Conservation (phyloP, 2,329 filamentous ascomycete species). For the Stagonosporopsis rhizophila region DNA sequence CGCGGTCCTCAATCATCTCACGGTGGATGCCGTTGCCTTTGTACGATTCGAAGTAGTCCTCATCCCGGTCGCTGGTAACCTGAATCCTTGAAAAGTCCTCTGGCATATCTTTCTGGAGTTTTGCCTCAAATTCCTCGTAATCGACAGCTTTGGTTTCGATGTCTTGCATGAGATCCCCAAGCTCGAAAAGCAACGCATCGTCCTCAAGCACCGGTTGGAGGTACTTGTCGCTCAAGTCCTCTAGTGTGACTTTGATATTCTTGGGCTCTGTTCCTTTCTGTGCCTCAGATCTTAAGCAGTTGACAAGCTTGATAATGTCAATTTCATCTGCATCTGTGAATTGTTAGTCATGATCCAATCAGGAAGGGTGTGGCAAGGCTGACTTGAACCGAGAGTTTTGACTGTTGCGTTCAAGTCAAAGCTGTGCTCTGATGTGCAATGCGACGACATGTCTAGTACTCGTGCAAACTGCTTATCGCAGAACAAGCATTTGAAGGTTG, state of each 20-base stretch:
- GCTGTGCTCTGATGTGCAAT: slow-evolving; percentile 36
- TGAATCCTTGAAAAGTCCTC: slow-evolving; percentile 40
- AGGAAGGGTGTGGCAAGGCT: slow-evolving; percentile 23
- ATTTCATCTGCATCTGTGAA: slow-evolving; percentile 41
- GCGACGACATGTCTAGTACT: slow-evolving; percentile 37
- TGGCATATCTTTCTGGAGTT: slow-evolving; percentile 52
- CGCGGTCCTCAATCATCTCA: slow-evolving; percentile 89
- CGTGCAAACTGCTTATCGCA: slow-evolving; percentile 42
- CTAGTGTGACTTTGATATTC: slow-evolving; percentile 62
- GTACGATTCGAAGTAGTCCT: slow-evolving; percentile 70
- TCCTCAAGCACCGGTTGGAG: slow-evolving; percentile 86
- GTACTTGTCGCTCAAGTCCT: slow-evolving; percentile 75
- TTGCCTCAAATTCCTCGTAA: slow-evolving; percentile 46
- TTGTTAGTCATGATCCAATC: slow-evolving; percentile 28
- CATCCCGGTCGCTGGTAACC: slow-evolving; percentile 57
- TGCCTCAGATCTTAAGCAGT: slow-evolving; percentile 56
- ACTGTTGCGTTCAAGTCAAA: slow-evolving; percentile 39
- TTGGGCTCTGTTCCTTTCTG: slow-evolving; percentile 53
- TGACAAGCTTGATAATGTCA: slow-evolving; percentile 50
- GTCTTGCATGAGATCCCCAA: slow-evolving; percentile 73
- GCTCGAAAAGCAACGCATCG: slow-evolving; percentile 84
- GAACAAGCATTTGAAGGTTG: slow-evolving; percentile 47
- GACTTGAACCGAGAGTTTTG: slow-evolving; percentile 41
- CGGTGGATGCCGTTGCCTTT: slow-evolving; percentile 81
- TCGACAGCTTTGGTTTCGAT: slow-evolving; percentile 37